Conservation (phyloP, 306 rosid species). For the Psophocarpus tetragonolobus region DNA sequence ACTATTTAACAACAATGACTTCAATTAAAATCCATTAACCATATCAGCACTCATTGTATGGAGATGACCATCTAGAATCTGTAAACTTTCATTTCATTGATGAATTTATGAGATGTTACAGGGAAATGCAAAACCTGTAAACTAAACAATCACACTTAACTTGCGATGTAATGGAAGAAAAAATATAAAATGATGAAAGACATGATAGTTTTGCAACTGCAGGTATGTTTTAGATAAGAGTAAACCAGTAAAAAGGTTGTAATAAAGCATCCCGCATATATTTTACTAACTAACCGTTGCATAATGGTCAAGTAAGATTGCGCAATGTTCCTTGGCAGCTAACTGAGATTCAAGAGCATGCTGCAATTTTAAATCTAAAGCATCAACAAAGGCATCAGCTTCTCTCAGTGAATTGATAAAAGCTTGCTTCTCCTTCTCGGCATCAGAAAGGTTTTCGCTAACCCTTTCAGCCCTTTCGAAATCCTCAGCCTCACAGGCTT, state of each 20-base stretch:
- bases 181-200: background rate
- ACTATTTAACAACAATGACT: too few relatives aligned
- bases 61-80: background rate
- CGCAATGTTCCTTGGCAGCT: constrained; percentile 66
- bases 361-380: constrained; percentile 62
- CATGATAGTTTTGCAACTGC: background rate
- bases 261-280: background rate
- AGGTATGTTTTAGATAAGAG: background rate
- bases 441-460: constrained; percentile 63
- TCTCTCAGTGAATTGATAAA: constrained; percentile 46
- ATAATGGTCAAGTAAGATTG: constrained; percentile 49
- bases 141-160: background rate
- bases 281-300: constrained; percentile 50
- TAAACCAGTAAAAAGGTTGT: background rate
- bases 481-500: constrained; percentile 82
- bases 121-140: background rate
- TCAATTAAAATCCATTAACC: background rate
- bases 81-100: background rate
- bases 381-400: constrained; percentile 54
- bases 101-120: background rate
- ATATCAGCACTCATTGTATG: background rate
- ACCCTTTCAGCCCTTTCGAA: constrained; percentile 74
- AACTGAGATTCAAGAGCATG: constrained; percentile 55
- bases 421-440: constrained; percentile 56
- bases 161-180: background rate